Evolutionary conservation across 257 asterid species (phyloP).

Genomic region (Ehretia macrophylla): DNA sequence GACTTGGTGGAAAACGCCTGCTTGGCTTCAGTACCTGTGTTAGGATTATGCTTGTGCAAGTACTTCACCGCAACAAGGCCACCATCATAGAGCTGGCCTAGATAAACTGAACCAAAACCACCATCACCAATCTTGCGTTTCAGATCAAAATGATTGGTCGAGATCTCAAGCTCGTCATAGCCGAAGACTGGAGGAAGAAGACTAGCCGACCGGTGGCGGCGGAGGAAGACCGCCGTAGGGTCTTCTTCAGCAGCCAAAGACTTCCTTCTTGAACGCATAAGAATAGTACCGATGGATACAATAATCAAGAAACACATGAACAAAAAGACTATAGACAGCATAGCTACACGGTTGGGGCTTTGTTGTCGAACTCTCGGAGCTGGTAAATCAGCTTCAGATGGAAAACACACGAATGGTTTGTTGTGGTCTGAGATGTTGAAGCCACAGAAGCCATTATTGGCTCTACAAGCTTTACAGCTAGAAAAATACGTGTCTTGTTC

Average conservation of each 20-base stretch:
- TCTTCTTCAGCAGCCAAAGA: conserved; percentile 52
- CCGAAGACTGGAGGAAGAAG: conserved; percentile 89
- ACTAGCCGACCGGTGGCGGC: conserved; percentile 72
- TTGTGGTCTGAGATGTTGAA: conserved; percentile 53
- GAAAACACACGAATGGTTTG: conserved; percentile 60
- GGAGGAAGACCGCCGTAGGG: conserved; percentile 68
- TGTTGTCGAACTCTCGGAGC: conserved; percentile 28
- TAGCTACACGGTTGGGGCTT: conserved; percentile 40
- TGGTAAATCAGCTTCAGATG: conserved; percentile 14
- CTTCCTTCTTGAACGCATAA: conserved; percentile 37
- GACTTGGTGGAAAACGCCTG: conserved; percentile 60
- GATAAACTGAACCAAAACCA: conserved; percentile 88
- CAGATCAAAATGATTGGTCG: conserved; percentile 70
- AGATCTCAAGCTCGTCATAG: conserved; percentile 76
- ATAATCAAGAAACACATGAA: conserved; percentile 48
- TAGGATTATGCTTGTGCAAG: conserved; percentile 63
- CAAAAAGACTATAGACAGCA: conserved; percentile 37
- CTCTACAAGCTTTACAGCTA: conserved; percentile 56
- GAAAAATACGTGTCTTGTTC: conserved; percentile 57
- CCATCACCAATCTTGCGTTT: conserved; percentile 93
- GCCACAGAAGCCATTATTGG: conserved; percentile 62
- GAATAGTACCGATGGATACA: conserved; percentile 35
- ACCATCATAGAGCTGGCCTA: conserved; percentile 71
- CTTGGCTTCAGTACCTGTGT: conserved; percentile 24
- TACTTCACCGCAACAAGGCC: conserved; percentile 76